These are phyloP conservation scores for Rhodotorula toruloides DNA, from an alignment of 768 basidiomycete species.

Conservation along the genomic window DNA sequence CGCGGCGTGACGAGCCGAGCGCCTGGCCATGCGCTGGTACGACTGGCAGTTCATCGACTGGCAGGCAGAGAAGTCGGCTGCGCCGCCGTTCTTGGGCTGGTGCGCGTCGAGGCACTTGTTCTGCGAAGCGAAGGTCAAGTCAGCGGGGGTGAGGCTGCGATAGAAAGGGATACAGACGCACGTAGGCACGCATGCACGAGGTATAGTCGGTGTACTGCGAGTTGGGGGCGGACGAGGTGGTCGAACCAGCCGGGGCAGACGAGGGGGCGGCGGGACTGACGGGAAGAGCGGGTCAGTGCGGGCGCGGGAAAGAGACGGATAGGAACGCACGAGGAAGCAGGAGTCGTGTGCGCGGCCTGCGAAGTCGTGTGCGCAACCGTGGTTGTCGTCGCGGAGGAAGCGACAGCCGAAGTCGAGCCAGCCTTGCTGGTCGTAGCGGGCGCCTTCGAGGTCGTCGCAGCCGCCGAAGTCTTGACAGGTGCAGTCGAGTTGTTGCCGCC, in stretches of 20 bases:
- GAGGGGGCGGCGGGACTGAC: neutral
- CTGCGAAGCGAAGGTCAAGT: neutral
- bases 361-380: neutral
- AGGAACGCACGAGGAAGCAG: neutral
- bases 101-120: constrained; percentile 4
- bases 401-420: neutral
- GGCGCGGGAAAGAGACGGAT: neutral
- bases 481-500: neutral
- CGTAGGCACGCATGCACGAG: constrained; percentile 12
- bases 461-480: neutral
- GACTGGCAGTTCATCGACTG: neutral
- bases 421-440: neutral
- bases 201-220: constrained; percentile 1
- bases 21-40: neutral
- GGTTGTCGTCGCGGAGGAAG: neutral
- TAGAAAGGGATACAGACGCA: neutral
- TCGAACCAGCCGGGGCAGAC: neutral
- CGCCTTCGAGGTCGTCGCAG: neutral
- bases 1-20: no score
- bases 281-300: neutral
- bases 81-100: neutral
- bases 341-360: neutral
- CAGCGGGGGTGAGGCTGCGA: no score
- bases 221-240: neutral
- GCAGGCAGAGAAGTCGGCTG: constrained; percentile 6